phyloP scores from a whole-genome alignment of 495 filamentous ascomycete species.

The Trypethelium eluteriae region DNA sequence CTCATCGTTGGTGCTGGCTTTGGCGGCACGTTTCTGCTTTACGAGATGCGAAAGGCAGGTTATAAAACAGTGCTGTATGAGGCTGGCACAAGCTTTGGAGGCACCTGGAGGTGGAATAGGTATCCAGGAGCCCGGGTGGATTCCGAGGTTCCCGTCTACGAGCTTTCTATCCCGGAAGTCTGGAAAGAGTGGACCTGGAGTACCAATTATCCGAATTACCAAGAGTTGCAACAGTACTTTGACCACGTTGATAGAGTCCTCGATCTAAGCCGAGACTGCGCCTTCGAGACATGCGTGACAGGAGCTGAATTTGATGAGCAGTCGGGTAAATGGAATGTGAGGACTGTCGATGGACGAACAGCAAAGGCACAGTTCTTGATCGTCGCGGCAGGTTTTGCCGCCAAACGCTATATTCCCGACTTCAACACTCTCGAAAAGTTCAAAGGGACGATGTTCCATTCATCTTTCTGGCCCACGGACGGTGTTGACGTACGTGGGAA shows the following conservation, averaged over 20 bases:
- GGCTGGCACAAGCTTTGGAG: constrained; percentile 24
- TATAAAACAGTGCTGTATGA: constrained; percentile 30
- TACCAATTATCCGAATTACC: constrained; percentile 44
- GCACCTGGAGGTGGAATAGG: constrained; percentile 28
- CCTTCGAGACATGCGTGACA: constrained; percentile 44
- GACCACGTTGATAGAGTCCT: constrained; percentile 46
- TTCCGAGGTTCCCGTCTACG: constrained; percentile 44
- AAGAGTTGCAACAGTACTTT: constrained; percentile 50
- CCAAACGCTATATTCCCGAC: constrained; percentile 40
- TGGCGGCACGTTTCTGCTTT: constrained; percentile 23
- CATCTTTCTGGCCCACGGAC: constrained; percentile 52
- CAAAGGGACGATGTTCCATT: constrained; percentile 48
- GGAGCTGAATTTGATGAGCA: constrained; percentile 41
- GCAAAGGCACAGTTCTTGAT: constrained; percentile 45
- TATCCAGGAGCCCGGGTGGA: constrained; percentile 40
- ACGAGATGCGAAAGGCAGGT: constrained; percentile 25
- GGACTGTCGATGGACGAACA: constrained; percentile 41
- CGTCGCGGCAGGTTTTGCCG: constrained; percentile 41
- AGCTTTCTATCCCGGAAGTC: constrained; percentile 45
- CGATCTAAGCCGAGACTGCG: constrained; percentile 44
- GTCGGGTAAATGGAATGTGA: constrained; percentile 41
- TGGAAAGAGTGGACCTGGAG: constrained; percentile 50
- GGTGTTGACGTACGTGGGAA: constrained; percentile 44
- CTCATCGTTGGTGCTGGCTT: constrained; percentile 47
- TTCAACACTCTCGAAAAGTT: constrained; percentile 49